A percentile compares a stretch with the other conserved stretches of the same genome.
These are phyloP conservation scores for Neoboletus subvelutipes DNA, from an alignment of 768 basidiomycete species.

Conservation along the genomic window DNA sequence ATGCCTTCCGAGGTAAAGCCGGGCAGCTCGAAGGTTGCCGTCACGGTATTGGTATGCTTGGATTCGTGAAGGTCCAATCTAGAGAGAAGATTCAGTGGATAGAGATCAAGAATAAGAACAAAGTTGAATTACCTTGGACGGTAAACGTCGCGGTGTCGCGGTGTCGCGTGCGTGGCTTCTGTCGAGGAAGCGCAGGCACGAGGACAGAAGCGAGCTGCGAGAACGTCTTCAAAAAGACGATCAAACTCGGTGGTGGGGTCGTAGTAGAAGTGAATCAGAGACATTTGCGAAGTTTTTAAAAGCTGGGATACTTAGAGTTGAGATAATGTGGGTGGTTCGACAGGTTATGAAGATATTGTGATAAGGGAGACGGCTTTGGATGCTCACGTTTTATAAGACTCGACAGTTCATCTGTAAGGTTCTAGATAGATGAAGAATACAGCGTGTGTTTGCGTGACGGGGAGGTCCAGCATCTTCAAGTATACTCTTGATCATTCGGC, in stretches of 20 bases:
- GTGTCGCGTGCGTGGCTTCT: neutral
- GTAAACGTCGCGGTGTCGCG: neutral
- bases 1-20: constrained; percentile 51
- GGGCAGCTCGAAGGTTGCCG: no score
- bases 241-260: constrained; percentile 1
- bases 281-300: neutral
- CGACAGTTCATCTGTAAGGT: neutral
- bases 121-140: constrained; percentile 19
- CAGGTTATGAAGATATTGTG: neutral
- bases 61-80: no score
- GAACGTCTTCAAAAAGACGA: constrained; percentile 18
- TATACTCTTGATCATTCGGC: neutral
- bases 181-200: neutral
- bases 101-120: accelerated
- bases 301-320: neutral
- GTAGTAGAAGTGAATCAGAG: neutral
- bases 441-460: neutral
- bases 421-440: neutral
- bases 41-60: no score
- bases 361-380: neutral
- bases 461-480: neutral
- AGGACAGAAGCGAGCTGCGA: constrained; percentile 20
- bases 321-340: neutral
- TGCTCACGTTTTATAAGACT: constrained; percentile 2
- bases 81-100: no score